Evolutionary conservation across 225 moss, liverwort and hornwort species (phyloP).

Genomic region (Bryoerythrophyllum caledonicum): DNA sequence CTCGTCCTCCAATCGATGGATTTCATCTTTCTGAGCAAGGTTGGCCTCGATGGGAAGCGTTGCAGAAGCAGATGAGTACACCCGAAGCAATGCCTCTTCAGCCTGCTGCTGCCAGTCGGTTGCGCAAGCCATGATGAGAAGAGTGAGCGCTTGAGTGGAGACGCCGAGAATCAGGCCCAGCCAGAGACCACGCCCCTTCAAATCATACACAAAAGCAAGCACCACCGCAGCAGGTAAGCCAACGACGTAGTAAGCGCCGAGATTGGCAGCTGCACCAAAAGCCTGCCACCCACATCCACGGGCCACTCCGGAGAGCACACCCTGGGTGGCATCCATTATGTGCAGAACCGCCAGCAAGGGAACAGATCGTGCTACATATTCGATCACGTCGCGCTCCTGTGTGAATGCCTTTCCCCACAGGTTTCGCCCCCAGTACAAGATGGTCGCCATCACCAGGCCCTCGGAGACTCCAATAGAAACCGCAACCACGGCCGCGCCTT

Average conservation of each 20-base stretch:
- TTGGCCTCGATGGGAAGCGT: constrained; percentile 35
- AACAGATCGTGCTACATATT: constrained; percentile 36
- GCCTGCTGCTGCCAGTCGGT: constrained; percentile 73
- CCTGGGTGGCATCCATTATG: constrained; percentile 48
- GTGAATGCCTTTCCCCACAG: constrained; percentile 51
- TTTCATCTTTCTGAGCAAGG: constrained; percentile 26
- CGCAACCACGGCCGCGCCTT: constrained; percentile 43
- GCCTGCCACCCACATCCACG: constrained; percentile 74
- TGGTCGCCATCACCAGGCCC: constrained; percentile 38
- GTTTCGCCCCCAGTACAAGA: constrained; percentile 31
- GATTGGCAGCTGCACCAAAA: constrained; percentile 60
- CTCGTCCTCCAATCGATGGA: constrained; percentile 14
- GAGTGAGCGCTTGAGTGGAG: constrained; percentile 36
- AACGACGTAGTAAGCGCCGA: constrained; percentile 57
- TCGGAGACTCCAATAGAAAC: constrained; percentile 33
- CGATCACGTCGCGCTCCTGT: constrained; percentile 40
- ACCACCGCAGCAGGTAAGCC: constrained; percentile 59
- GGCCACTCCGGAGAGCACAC: constrained; percentile 61
- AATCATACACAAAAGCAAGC: constrained; percentile 52
- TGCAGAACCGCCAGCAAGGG: constrained; percentile 47
- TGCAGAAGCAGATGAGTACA: constrained; percentile 29
- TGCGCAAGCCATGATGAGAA: constrained; percentile 28
- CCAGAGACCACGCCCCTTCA: constrained; percentile 71
- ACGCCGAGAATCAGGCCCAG: constrained; percentile 55
- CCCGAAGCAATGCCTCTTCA: constrained; percentile 31